Conservation (phyloP, 108 stramenopile species). For the Schizochytrium sp. region DNA sequence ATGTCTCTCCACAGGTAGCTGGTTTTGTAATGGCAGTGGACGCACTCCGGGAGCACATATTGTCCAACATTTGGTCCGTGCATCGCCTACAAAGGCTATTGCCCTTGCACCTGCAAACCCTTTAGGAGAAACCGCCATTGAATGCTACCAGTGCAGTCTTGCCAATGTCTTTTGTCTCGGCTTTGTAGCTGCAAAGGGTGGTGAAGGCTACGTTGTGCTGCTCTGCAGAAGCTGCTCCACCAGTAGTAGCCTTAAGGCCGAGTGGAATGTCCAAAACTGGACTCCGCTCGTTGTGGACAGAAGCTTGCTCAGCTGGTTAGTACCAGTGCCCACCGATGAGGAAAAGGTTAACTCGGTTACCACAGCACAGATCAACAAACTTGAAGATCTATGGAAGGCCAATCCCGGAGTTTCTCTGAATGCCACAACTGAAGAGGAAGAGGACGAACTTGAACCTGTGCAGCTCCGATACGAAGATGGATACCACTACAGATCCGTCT, state of each 20-base stretch:
- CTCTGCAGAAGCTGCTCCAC: slow-evolving; percentile 96
- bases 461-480: slow-evolving; percentile 93
- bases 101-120: slow-evolving; percentile 72
- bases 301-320: slow-evolving; percentile 91
- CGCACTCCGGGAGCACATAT: slow-evolving; percentile 87
- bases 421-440: slow-evolving; percentile 83
- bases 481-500: slow-evolving; percentile 96
- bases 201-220: slow-evolving; percentile 87
- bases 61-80: slow-evolving; percentile 90
- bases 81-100: background rate
- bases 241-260: slow-evolving; percentile 85
- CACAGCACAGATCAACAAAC: slow-evolving; percentile 87
- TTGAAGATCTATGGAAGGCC: slow-evolving; percentile 95
- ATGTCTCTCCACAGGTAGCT: slow-evolving; percentile 93
- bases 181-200: slow-evolving; percentile 89
- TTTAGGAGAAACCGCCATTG: slow-evolving; percentile 91
- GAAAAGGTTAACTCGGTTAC: slow-evolving; percentile 69
- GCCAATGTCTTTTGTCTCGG: slow-evolving; percentile 97
- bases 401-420: slow-evolving; percentile 91
- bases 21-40: slow-evolving; percentile 95
- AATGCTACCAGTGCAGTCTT: slow-evolving; percentile 97
- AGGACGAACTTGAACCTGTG: slow-evolving; percentile 82
- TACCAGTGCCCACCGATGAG: slow-evolving; percentile 75
- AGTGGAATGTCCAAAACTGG: slow-evolving; percentile 96
- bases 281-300: slow-evolving; percentile 93